Base-by-base conservation (phyloP, 495 filamentous ascomycete species). In the Echria macrotheca region DNA sequence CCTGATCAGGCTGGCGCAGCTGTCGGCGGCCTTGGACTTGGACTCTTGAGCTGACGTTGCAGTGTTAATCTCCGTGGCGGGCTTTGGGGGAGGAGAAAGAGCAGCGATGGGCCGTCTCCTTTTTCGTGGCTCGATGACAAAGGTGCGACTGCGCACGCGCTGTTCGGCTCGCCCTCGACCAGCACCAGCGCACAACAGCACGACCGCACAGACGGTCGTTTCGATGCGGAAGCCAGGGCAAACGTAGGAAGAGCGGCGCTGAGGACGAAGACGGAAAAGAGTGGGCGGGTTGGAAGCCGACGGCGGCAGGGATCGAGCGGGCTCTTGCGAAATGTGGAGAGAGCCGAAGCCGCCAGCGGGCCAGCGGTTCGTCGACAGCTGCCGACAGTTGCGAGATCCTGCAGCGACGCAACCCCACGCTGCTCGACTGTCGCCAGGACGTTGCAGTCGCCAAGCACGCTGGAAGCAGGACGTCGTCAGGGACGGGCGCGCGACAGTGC, bases 61-160 rank as follows among this genome's bases (percentile, higher is more conserved):
- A 63, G 54, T 57, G 31, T 52, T 57, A 63, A 63, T 63, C 55
- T 63, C 59, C 59, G 53, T 39, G 49, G 11, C n/a, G 36, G 35
- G 50, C 47, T 29, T 55, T n/a, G n/a, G n/a, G 49, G 17, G 45
- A 52, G 32, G 31, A 22, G 31, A 37, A 37, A 22, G 36, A 17
- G 38, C 15, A 25, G 44, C 41, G 38, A 32, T 21, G 40, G 21
- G 52, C 46, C 29, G 46, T 21, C n/a, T n/a, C n/a, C n/a, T n/a
- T n/a, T n/a, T n/a, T n/a, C n/a, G n/a, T n/a, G n/a, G n/a, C n/a
- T n/a, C n/a, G n/a, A n/a, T n/a, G 15, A 41, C 19, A 41, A 40
- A 37, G 26, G 32, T 52, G 31, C 40, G 31, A 52, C 29, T 39
- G 46, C 28, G 46, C 46, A 38, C 46, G 37, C 26, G 22, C 38